Base-by-base conservation (phyloP, 495 filamentous ascomycete genomes). In the Rhizodiscina lignyota region DNA sequence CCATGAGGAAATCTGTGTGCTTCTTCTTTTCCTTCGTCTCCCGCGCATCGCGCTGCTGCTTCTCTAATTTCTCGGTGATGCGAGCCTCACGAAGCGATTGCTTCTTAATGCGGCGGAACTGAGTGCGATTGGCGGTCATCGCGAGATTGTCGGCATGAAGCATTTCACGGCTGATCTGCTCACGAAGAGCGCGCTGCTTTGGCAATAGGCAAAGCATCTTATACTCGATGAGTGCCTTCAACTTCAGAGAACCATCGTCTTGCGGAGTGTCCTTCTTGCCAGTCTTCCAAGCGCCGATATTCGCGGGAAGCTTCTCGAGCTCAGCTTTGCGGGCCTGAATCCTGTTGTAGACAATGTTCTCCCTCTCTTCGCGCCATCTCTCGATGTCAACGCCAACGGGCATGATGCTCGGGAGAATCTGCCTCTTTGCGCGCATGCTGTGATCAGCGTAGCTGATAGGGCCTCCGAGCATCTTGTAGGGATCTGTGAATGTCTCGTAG, bases 31-130 rank as follows among this genome's bases (percentile, higher is more conserved):
- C 91, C 28, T 84, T 74, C 21, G 73, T 78, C 58, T 94, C 89
- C 28, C 89, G 78, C 37, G 84, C 84, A 55, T 94, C 86, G 33
- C 89, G 79, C 51, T 96, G 91, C 53, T 96, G 84, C 61, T 96
- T 96, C 68, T 97, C 89, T 2, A 97, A 68, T 51, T 92, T 94
- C 66, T 97, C 89, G 2, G 89, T 97, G 45, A 94, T 85, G 22
- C 89, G 77, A 22, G 89, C 91, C 55, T 97, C 89, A n/a, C 86
- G 76, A 34, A 94, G 62, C 18, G 79, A 85, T 48, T 93, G 86
- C 56, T 92, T 94, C 75, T 96, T 97, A 64, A 87, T 83, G 16
- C 87, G 76, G 18, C 89, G 78, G 50, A 92, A 94, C 45, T 72
- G 67, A 19, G 79, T 69, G 12, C 89, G 74, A 47, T 96, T 97